Percentiles rank a stretch among this genome's conserved stretches.
phyloP scores from a whole-genome alignment of 179 eudicot species.

The Gypsophila paniculata region DNA sequence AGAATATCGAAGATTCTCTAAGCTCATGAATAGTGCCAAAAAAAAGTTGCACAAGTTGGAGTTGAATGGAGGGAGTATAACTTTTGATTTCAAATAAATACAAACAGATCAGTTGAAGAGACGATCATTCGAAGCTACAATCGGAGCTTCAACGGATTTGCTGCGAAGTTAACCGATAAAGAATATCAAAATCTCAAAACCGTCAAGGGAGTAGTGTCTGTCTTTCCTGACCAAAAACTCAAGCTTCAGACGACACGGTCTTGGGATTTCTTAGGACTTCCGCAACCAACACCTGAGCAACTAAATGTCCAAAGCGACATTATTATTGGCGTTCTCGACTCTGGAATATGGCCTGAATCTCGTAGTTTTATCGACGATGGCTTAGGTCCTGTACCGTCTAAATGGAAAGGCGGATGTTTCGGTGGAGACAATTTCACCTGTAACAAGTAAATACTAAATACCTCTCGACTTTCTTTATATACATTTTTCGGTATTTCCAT shows the following conservation, averaged over 20 bases:
- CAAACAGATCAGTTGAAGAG: background rate
- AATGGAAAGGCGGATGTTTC: conserved; percentile 58
- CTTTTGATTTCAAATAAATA: background rate
- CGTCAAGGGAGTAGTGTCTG: conserved; percentile 40
- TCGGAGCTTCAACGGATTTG: background rate
- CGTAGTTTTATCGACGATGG: conserved; percentile 49
- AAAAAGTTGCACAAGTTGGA: too few species aligned
- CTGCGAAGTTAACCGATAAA: background rate
- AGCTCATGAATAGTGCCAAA: too few species aligned
- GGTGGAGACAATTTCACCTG: conserved; percentile 41
- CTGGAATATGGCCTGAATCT: conserved; percentile 64
- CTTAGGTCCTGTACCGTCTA: conserved; percentile 40
- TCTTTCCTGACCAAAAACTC: conserved; percentile 49
- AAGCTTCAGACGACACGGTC: conserved; percentile 66
- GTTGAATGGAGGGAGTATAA: too few species aligned
- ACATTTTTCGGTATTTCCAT: too few species aligned
- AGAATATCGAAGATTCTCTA: too few species aligned
- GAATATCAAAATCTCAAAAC: background rate
- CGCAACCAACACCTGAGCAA: background rate
- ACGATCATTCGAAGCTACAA: conserved; percentile 4
- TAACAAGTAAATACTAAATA: conserved; percentile 42
- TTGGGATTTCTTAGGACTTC: conserved; percentile 72
- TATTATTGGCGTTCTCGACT: conserved; percentile 49
- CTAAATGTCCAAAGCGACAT: conserved; percentile 33
- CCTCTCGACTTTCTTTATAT: too few species aligned